Percentiles rank a stretch among this genome's conserved stretches.
phyloP scores from a whole-genome alignment of 2,329 filamentous ascomycete genomes.

The Paracorniculantispora psalliotae region DNA sequence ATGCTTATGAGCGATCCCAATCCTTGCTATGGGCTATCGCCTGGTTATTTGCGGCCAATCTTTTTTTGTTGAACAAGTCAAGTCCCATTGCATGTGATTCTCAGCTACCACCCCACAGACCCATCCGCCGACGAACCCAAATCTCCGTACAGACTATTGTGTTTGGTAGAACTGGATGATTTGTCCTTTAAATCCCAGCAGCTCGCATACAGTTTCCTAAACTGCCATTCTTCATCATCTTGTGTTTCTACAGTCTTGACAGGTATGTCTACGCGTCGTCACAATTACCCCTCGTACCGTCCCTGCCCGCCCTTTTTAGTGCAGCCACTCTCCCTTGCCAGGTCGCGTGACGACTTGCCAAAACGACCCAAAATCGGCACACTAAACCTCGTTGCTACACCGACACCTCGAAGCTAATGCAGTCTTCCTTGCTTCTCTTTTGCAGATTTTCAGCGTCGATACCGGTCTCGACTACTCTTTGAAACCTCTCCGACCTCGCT shows the following conservation, averaged over 20 bases:
- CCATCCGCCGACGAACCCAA: conserved; percentile 8
- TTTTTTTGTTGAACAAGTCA: conserved; percentile 14
- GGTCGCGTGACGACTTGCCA: conserved; percentile 12
- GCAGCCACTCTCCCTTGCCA: not conserved
- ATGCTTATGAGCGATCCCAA: not conserved
- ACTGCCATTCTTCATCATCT: not conserved
- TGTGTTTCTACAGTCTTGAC: not conserved
- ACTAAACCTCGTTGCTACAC: conserved; percentile 13
- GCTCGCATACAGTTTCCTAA: not conserved
- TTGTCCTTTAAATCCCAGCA: not conserved
- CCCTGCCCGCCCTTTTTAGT: not conserved
- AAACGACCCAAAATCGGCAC: conserved; percentile 2
- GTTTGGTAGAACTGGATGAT: not conserved
- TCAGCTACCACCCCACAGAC: conserved; percentile 11
- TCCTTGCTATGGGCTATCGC: not conserved
- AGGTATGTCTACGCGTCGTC: not conserved
- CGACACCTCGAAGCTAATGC: conserved; percentile 6
- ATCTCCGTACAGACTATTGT: not conserved
- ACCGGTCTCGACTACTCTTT: not conserved
- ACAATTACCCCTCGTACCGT: not conserved
- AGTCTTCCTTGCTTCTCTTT: not conserved
- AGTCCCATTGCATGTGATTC: conserved; percentile 7
- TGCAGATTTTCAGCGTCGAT: not conserved
- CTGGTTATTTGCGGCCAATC: not conserved
- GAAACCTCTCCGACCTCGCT: not conserved